Conservation (phyloP, 169 alveolate species). For the Ichthyophthirius multifiliis region DNA sequence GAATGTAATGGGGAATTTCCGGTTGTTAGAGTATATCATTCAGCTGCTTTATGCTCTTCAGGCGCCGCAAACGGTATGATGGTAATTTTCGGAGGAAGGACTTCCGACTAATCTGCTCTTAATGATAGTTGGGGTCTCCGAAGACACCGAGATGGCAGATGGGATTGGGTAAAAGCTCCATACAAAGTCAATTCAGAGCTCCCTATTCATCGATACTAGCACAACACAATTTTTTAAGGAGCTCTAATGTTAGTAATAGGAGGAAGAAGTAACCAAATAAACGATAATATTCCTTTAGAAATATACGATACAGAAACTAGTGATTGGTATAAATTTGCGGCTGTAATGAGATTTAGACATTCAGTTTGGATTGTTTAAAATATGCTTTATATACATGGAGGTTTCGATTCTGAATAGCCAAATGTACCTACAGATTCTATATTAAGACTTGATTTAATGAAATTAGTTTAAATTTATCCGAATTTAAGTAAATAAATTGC, state of each 20-base stretch:
- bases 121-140: conserved; percentile 99
- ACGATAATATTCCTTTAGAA: conserved; percentile 87
- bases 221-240: background rate
- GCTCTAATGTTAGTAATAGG: conserved; percentile 78
- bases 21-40: conserved; percentile 95
- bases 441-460: conserved; percentile 37
- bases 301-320: conserved; percentile 95
- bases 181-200: conserved; percentile 76
- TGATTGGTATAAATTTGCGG: conserved; percentile 93
- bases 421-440: conserved; percentile 89
- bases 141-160: conserved; percentile 98
- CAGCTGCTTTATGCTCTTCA: conserved; percentile 90
- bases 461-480: conserved; percentile 28
- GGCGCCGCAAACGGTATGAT: conserved; percentile 99
- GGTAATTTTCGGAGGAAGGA: conserved; percentile 99
- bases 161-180: conserved; percentile 99
- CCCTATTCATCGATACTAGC: conserved; percentile 90
- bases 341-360: conserved; percentile 93
- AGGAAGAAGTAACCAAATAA: conserved; percentile 94
- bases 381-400: conserved; percentile 92
- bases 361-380: conserved; percentile 89
- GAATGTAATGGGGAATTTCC: conserved; percentile 88
- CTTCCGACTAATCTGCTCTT: conserved; percentile 91
- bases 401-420: conserved; percentile 94
- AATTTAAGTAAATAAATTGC: conserved; percentile 21